Evolutionary conservation across 441 rosid species (phyloP), one percentile per base, ranked within the genome.

Genomic region (Gossypium armourianum): DNA sequence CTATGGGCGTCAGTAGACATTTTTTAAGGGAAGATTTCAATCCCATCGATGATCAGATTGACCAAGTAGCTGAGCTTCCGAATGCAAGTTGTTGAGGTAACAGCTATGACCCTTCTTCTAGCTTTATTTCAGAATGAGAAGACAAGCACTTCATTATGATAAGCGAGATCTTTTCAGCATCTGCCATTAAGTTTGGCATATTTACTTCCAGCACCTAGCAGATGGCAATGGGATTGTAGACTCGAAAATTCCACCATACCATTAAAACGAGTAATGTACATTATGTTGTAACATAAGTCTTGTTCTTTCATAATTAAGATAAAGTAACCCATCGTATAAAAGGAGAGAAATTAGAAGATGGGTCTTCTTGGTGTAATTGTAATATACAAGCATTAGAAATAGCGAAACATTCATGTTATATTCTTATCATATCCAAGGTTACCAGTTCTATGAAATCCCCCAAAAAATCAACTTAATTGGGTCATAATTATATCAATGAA

Each of bases 201-300:
- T 70, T 29, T 50, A 74, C 82, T 76, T 73, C 59, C 55, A 69
- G 75, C 81, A 71, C 70, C 82, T 61, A 80, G 74, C 77, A 58
- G 75, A 75, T 73, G 80, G 77, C 71, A 19, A 13, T 15, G 70
- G 77, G 68, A 76, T 59, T 70, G 74, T 69, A 68, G 75, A 79
- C 76, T 74, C 74, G 19, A 36, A 32, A 47, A 73, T 66, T 62
- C 75, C 52, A 50, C 72, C 77, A 85, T 80, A 76, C 68, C 86
- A 72, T 65, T 74, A 74, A 75, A 76, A 73, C 67, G 12, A 47
- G 57, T 36, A 55, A 12, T 87, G 88, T 87, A 85, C 89, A 87
- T 84, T 77, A 64, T 57, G 70, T 59, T 81, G 86, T 85, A 83
- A 65, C 84, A 82, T 79, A 75, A 54, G 62, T 57, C 4, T 1